phyloP scores from a whole-genome alignment of 768 basidiomycete species.

The Kwoniella heveanensis region DNA sequence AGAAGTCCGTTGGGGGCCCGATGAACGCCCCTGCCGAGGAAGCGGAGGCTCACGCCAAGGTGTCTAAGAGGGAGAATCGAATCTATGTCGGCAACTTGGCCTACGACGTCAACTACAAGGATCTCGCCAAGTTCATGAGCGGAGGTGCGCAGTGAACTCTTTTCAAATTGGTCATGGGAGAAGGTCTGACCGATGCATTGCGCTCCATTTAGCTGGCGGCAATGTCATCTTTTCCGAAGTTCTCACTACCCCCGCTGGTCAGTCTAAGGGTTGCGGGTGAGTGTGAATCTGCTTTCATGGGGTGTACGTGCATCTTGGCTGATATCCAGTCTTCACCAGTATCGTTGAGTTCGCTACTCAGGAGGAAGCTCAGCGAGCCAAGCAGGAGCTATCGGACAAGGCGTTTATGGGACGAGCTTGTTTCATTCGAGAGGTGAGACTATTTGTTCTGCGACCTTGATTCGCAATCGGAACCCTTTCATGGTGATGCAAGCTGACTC shows the following conservation, averaged over 20 bases:
- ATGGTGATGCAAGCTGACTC: too few relatives aligned
- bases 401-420: conserved; percentile 89
- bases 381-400: conserved; percentile 86
- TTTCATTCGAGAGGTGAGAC: conserved; percentile 86
- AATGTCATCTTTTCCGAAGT: conserved; percentile 99
- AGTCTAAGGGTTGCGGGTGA: conserved; percentile 99
- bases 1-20: conserved; percentile 43
- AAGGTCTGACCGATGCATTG: neutral
- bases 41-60: conserved; percentile 90
- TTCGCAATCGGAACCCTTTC: too few relatives aligned
- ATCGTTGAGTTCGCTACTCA: conserved; percentile 92
- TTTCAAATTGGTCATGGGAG: neutral
- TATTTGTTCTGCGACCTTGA: neutral
- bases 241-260: conserved; percentile 89
- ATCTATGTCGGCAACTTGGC: conserved; percentile 99
- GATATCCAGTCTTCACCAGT: conserved; percentile 58
- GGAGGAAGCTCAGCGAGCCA: conserved; percentile 85
- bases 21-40: conserved; percentile 67
- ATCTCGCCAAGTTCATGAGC: conserved; percentile 99
- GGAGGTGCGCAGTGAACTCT: conserved; percentile 83
- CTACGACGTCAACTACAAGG: conserved; percentile 98
- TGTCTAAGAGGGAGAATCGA: conserved; percentile 95
- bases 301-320: conserved; percentile 1
- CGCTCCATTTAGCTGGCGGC: conserved; percentile 76
- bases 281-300: conserved; percentile 46